Evolutionary conservation across 495 filamentous ascomycete genomes (phyloP).

Genomic region (Patellaria atrata): DNA sequence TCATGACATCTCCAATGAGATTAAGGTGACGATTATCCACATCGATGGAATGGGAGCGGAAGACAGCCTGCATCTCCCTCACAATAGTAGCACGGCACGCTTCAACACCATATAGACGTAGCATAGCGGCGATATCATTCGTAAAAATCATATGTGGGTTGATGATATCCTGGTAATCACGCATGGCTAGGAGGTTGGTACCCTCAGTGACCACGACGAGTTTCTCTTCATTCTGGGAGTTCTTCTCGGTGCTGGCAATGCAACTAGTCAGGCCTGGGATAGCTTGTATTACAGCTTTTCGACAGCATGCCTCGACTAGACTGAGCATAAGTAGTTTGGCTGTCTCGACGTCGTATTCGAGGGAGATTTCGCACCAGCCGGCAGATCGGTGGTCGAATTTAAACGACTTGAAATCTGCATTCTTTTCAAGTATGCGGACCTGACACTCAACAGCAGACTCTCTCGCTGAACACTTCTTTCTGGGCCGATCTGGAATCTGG

Average conservation of each 20-base stretch:
- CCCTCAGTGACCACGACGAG: slow-evolving; percentile 62
- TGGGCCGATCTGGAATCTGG: slow-evolving; percentile 45
- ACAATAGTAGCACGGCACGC: slow-evolving; percentile 78
- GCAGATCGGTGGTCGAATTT: slow-evolving; percentile 63
- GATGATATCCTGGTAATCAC: slow-evolving; percentile 71
- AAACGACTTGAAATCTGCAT: slow-evolving; percentile 63
- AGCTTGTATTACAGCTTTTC: slow-evolving; percentile 70
- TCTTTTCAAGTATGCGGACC: no score
- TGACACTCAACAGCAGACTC: no score
- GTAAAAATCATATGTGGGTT: slow-evolving; percentile 78
- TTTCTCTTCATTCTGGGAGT: slow-evolving; percentile 31
- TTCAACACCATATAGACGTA: slow-evolving; percentile 81
- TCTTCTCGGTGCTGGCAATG: slow-evolving; percentile 50
- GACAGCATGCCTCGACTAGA: slow-evolving; percentile 65
- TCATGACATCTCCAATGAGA: slow-evolving; percentile 95
- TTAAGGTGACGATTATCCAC: slow-evolving; percentile 90
- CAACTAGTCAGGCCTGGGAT: slow-evolving; percentile 61
- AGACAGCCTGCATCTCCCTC: slow-evolving; percentile 72
- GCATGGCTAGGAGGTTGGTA: slow-evolving; percentile 80
- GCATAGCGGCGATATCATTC: slow-evolving; percentile 80
- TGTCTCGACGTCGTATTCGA: slow-evolving; percentile 67
- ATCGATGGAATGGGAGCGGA: slow-evolving; percentile 80
- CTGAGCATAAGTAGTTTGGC: slow-evolving; percentile 89
- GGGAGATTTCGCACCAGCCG: slow-evolving; percentile 59
- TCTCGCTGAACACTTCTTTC: no score